Conservation (phyloP, 73 alveolate genomes). For the Effrenium voratum region DNA sequence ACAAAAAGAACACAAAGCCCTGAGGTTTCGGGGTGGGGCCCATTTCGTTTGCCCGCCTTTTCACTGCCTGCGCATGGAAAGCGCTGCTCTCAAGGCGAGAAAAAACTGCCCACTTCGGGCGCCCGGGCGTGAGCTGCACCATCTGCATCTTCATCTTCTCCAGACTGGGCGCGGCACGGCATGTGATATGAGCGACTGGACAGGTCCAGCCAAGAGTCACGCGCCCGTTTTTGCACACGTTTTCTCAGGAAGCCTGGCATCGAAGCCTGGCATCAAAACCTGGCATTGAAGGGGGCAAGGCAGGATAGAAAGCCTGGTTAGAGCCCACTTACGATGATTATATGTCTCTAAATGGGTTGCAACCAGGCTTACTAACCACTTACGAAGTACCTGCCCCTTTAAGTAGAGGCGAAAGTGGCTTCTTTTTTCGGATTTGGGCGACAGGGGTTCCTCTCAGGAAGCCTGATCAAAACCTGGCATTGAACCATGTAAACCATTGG, state of each 20-base stretch:
- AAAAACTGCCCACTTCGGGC: background rate
- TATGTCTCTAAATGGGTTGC: background rate
- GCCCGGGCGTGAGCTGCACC: conserved; percentile 67
- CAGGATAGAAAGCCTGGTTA: background rate
- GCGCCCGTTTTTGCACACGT: background rate
- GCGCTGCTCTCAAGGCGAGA: background rate
- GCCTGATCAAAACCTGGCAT: background rate
- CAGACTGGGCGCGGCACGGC: conserved; percentile 18
- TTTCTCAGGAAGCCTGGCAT: too few species aligned
- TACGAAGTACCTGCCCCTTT: too few species aligned
- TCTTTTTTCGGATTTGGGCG: background rate
- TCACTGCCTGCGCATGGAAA: too few species aligned
- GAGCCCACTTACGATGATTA: background rate
- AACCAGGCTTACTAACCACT: too few species aligned
- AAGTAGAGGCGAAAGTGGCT: too few species aligned
- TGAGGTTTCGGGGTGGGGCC: too few species aligned
- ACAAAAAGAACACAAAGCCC: too few species aligned
- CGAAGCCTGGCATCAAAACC: background rate
- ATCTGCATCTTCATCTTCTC: conserved; percentile 93
- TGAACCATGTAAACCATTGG: background rate
- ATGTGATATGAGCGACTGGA: background rate
- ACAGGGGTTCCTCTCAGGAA: background rate
- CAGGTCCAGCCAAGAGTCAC: too few species aligned
- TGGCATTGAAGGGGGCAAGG: background rate
- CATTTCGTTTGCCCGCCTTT: too few species aligned